A percentile compares a stretch with the other conserved stretches of the same genome.
Evolutionary conservation across 768 basidiomycete genomes (phyloP).

Genomic region (Hericium erinaceus): DNA sequence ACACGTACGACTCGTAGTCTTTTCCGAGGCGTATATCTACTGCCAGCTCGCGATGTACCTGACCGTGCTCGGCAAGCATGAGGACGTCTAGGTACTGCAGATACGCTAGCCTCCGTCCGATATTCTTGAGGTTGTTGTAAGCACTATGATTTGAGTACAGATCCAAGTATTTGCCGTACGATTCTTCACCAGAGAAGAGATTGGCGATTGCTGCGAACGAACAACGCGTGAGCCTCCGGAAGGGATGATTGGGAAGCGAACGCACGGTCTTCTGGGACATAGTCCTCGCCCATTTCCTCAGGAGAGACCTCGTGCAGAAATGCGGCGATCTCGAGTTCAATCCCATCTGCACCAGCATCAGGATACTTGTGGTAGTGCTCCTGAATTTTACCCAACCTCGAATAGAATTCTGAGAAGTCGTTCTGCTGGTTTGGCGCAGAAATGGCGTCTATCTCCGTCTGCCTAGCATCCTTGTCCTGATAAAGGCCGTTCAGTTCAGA

Average conservation of each 20-base stretch:
- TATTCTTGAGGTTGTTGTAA: constrained; percentile 83
- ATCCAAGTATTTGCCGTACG: constrained; percentile 91
- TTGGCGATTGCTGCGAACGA: constrained; percentile 54
- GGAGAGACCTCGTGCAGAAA: constrained; percentile 72
- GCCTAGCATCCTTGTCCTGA: constrained; percentile 64
- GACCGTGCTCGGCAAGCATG: constrained; percentile 49
- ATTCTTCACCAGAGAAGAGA: constrained; percentile 94
- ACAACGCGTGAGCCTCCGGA: constrained; percentile 1
- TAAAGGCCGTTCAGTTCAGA: constrained; percentile 63
- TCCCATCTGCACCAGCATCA: constrained; percentile 71
- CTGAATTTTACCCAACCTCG: constrained; percentile 91
- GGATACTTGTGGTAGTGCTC: constrained; percentile 96
- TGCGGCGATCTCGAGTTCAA: constrained; percentile 76
- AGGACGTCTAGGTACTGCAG: constrained; percentile 88
- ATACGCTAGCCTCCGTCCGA: constrained; percentile 79
- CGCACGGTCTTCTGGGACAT: constrained; percentile 79
- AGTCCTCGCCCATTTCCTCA: constrained; percentile 60
- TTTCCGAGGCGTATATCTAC: constrained; percentile 59
- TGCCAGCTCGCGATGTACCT: constrained; percentile 59
- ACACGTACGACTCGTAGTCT: constrained; percentile 71
- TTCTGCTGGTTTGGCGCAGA: constrained; percentile 46
- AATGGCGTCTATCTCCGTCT: constrained; percentile 54
- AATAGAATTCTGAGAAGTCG: constrained; percentile 91
- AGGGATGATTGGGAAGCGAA: constrained; percentile 40
- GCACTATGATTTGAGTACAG: constrained; percentile 80